Evolutionary conservation across 2,329 filamentous ascomycete genomes (phyloP), one percentile per base, ranked within the genome.

Genomic region (Colletotrichum lentis): DNA sequence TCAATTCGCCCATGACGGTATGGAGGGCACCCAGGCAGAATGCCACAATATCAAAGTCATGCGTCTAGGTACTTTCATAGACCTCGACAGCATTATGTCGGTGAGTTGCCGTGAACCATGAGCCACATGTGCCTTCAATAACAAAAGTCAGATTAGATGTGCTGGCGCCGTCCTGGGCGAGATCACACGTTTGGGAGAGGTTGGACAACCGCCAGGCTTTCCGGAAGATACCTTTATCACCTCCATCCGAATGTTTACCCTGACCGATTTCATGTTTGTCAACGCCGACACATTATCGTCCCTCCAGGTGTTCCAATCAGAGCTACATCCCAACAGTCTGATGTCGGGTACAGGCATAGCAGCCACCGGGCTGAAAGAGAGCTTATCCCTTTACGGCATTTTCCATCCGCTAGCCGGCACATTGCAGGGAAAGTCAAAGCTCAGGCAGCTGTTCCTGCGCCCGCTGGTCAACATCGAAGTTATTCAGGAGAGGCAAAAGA

Each of bases 111-210:
- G 62, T 61, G 11, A 41, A 43, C 8, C 8, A 27, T 56, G 37
- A 39, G 31, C n/a, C 3, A 16, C 14, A 3, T 3, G 5, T 18
- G 1, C 18, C 20, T 24, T 37, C 11, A 5, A 16, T 63, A 10
- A 61, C 47, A 12, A 0, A 6, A 10, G 0, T 7, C 47, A 89
- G 81, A 82, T 97, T 55, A 92, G 93, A 3, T 98, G 96, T 78
- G 91, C 91, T 31, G 93, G 94, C n/a, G 94, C 94, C 31, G 80
- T 98, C 2, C 80, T 98, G n/a, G 85, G 86, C 5, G 92, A 96
- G 71, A 78, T 97, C 27, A 88, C 93, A 73, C 88, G 92, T n/a
- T 16, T 62, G 12, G 31, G 46, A 6, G 54, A 55, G 14, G 12
- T 12, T 7, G 37, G 27, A 14, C 35, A 22, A 46, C 27, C 27